Evolutionary conservation across 176 grass and related monocot genomes (phyloP).

Genomic region (Juncus effusus): DNA sequence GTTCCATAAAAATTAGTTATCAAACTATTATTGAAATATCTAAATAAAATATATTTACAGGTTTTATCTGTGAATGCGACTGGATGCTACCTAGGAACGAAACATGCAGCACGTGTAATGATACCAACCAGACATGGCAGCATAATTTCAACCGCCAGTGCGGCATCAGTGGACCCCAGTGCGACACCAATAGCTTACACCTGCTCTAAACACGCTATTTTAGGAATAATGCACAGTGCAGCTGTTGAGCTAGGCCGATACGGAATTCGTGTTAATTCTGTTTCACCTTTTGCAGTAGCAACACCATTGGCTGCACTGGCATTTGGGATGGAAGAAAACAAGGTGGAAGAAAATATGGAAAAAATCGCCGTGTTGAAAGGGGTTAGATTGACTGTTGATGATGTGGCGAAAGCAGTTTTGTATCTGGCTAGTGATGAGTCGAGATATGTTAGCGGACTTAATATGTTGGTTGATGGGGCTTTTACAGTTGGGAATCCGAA

Average conservation of each 20-base stretch:
- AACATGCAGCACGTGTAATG: conserved; percentile 36
- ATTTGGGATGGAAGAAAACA: neutral
- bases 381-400: conserved; percentile 2
- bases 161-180: conserved; percentile 3
- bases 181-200: conserved; percentile 25
- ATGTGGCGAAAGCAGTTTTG: conserved; percentile 32
- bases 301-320: conserved; percentile 9
- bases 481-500: conserved; percentile 1
- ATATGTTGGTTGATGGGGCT: conserved; percentile 30
- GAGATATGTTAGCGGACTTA: conserved; percentile 31
- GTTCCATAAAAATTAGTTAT: neutral
- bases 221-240: conserved; percentile 33
- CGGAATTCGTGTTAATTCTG: conserved; percentile 37
- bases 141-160: conserved; percentile 15
- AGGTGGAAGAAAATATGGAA: conserved; percentile 7
- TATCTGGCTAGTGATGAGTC: conserved; percentile 34
- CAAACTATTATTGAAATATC: neutral
- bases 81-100: conserved; percentile 29
- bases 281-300: conserved; percentile 18
- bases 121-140: conserved; percentile 17
- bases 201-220: conserved; percentile 29
- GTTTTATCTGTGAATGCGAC: conserved; percentile 26
- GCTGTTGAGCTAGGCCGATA: conserved; percentile 31
- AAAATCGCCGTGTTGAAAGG: conserved; percentile 20
- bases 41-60: conserved; percentile 2